These are phyloP conservation scores for Cladosporium sphaerospermum DNA, from an alignment of 2,329 filamentous ascomycete species.

Conservation along the genomic window DNA sequence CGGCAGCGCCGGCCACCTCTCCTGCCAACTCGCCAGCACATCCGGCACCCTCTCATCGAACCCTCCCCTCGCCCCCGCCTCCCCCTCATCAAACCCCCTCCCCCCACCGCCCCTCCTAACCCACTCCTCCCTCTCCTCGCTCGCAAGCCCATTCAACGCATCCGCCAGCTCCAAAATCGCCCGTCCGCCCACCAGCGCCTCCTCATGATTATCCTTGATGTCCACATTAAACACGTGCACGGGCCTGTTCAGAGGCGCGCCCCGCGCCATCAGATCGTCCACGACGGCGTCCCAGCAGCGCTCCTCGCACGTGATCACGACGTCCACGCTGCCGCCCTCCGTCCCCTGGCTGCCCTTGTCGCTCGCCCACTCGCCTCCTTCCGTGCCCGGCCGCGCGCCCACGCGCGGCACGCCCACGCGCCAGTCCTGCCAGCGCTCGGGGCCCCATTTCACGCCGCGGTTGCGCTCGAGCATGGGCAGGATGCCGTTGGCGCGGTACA, in stretches of 20 bases:
- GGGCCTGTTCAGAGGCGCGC: constrained; percentile 78
- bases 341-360: constrained; percentile 74
- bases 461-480: constrained; percentile 95
- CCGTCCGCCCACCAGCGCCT: constrained; percentile 81
- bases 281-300: constrained; percentile 97
- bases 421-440: constrained; percentile 98
- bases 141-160: constrained; percentile 72
- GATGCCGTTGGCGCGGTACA: constrained; percentile 89
- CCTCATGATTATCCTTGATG: constrained; percentile 97
- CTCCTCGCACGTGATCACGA: constrained; percentile 97
- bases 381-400: constrained; percentile 36
- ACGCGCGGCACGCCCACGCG: constrained; percentile 75
- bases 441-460: constrained; percentile 84
- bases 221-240: constrained; percentile 98
- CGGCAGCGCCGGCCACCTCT: constrained; percentile 84
- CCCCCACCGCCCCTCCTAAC: constrained; percentile 44
- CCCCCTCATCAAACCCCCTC: constrained; percentile 66
- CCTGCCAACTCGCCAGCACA: constrained; percentile 87
- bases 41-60: constrained; percentile 95
- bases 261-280: constrained; percentile 82
- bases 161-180: constrained; percentile 90
- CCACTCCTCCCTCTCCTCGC: constrained; percentile 70
- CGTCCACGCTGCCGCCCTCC: constrained; percentile 83
- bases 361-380: constrained; percentile 45
- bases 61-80: constrained; percentile 58